Base-by-base conservation (phyloP, 495 filamentous ascomycete species). In the Apiosordaria backusii region DNA sequence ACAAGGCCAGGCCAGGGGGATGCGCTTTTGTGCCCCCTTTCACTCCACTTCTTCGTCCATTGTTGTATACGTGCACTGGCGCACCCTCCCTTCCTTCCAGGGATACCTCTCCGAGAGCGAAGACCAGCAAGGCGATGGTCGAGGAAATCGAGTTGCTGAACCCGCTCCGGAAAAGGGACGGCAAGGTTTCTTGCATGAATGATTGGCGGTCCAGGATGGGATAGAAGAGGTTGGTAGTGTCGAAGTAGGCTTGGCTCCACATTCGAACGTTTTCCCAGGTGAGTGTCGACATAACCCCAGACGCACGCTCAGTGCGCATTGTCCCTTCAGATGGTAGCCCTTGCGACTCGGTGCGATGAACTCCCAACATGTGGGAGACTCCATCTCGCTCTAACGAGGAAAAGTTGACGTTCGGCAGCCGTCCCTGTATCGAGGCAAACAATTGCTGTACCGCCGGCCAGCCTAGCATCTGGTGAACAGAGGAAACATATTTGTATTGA, bases 401-500 rank as follows among this genome's bases (percentile, higher is more conserved):
- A 2, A 77, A 64, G 66, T 79, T 71, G 18, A 78, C 65, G 53
- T 62, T 64, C 53, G 75, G 74, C 13, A 73, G 54, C 57, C 79
- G 77, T 13, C 65, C 53, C 54, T 71, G 68, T 19, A 71, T 58
- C 3, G 65, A 67, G 24, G 74, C 71, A 24, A 86, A 72, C 1
- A 84, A 72, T 65, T 82, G 79, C 61, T 82, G 80, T 50, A 87
- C 75, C 35, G 78, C 78, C 3, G 86, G 85, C 86, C 86, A 88
- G 7, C 79, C 78, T 53, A 87, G 75, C 74, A 87, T 80, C 71
- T 83, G 83, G 70, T 87, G 84, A 25, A 84, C 81, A 1, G 83
- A 81, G 25, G 84, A 82, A 29, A 83, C 77, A 71, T 85, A 85
- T 29, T 77, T 76, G 63, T 82, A 82, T 15, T 73, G 68, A 24